Conservation (phyloP, 371 early-diverging fungal genomes). For the Amoeboaphelidium protococcarum region DNA sequence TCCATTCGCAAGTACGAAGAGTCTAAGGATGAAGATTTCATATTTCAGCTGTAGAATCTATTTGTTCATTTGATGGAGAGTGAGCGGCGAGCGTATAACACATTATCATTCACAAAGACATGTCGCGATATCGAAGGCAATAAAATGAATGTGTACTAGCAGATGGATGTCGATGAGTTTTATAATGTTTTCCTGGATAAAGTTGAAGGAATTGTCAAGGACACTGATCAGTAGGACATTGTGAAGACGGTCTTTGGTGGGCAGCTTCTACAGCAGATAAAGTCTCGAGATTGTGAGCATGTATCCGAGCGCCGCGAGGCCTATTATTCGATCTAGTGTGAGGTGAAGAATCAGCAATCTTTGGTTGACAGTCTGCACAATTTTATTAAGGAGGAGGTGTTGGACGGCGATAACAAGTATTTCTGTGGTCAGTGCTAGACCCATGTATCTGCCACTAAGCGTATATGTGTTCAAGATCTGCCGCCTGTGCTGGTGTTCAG, state of each 20-base stretch:
- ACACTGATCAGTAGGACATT: too few species aligned
- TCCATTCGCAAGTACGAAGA: too few species aligned
- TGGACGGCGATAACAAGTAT: slow-evolving; percentile 18
- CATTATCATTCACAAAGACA: too few species aligned
- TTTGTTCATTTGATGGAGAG: too few species aligned
- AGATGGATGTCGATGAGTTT: slow-evolving; percentile 26
- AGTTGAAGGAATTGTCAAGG: slow-evolving; percentile 10
- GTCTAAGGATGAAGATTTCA: too few species aligned
- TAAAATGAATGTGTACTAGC: slow-evolving; percentile 14
- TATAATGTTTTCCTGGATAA: slow-evolving; percentile 24
- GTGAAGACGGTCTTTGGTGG: slow-evolving; percentile 21
- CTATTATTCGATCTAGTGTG: slow-evolving; percentile 21
- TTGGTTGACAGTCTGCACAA: slow-evolving; percentile 21
- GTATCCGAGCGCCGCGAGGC: slow-evolving; percentile 22
- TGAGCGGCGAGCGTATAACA: too few species aligned
- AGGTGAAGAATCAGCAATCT: slow-evolving; percentile 21
- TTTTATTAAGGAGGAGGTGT: slow-evolving; percentile 20
- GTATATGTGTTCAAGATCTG: not conserved
- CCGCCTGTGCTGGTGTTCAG: not conserved
- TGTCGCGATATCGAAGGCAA: slow-evolving; percentile 24
- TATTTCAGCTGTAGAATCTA: too few species aligned
- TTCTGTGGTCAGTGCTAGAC: not conserved
- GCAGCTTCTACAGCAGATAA: slow-evolving; percentile 21
- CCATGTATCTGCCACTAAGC: not conserved
- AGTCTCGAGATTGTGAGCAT: slow-evolving; percentile 22